These are phyloP conservation scores for Candida frijolesensis DNA, from an alignment of 1,139 yeast genomes.

Conservation along the genomic window DNA sequence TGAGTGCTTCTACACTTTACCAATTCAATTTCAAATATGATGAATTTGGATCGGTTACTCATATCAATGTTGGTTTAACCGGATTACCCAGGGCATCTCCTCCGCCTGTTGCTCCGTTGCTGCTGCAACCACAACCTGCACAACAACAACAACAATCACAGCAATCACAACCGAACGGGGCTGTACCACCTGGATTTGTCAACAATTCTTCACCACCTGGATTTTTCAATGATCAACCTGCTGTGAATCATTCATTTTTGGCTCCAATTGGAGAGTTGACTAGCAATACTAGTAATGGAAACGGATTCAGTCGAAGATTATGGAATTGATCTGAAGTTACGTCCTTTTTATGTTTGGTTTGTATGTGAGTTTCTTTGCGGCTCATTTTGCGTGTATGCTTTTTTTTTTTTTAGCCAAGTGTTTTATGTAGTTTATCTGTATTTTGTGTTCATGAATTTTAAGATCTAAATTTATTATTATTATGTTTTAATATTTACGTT, in stretches of 20 bases:
- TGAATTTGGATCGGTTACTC: conserved; percentile 49
- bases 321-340: conserved; percentile 19
- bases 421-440: neutral
- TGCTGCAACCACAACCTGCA: conserved; percentile 2
- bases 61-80: conserved; percentile 32
- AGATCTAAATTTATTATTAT: neutral
- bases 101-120: conserved; percentile 5
- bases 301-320: conserved; percentile 18
- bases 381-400: neutral
- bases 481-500: neutral
- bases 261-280: conserved; percentile 15
- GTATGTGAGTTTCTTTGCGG: neutral
- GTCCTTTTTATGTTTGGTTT: neutral
- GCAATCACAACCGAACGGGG: neutral
- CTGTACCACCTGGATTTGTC: conserved; percentile 11
- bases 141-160: conserved; percentile 6
- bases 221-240: conserved; percentile 10
- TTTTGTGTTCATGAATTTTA: neutral
- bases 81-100: conserved; percentile 11
- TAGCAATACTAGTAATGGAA: conserved; percentile 5
- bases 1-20: conserved; percentile 22
- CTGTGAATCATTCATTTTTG: conserved; percentile 12
- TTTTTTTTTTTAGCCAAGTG: neutral
- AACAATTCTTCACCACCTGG: conserved; percentile 15
- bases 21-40: conserved; percentile 51